Percentiles rank a stretch among this genome's conserved stretches.
Conservation (phyloP, 176 grass and related monocot species). For the Hyparrhenia diplandra region DNA sequence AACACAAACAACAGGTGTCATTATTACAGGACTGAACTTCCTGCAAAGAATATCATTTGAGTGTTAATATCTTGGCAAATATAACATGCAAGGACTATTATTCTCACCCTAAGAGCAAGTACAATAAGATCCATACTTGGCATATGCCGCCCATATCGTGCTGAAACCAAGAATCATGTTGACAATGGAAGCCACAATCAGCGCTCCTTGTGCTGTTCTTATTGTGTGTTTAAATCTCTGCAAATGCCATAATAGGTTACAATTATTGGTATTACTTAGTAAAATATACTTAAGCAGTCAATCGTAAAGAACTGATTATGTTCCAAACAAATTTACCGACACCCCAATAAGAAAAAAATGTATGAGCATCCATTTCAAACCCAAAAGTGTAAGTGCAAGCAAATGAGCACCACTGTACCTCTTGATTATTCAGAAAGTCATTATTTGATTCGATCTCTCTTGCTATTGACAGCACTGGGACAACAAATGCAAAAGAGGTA, state of each 20-base stretch:
- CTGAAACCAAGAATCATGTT: conserved; percentile 91
- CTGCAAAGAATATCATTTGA: conserved; percentile 41
- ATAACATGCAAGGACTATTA: background rate
- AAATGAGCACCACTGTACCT: conserved; percentile 46
- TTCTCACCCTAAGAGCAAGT: conserved; percentile 20
- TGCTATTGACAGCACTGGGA: conserved; percentile 86
- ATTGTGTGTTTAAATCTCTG: conserved; percentile 94
- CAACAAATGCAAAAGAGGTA: conserved; percentile 80
- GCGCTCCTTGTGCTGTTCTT: conserved; percentile 84
- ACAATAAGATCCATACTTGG: conserved; percentile 44
- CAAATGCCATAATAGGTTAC: conserved; percentile 31
- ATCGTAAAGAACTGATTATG: conserved; percentile 3
- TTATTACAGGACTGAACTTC: conserved; percentile 80
- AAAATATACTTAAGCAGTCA: conserved; percentile 12
- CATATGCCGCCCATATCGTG: conserved; percentile 56
- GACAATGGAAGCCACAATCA: conserved; percentile 85
- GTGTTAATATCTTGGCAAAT: conserved; percentile 16
- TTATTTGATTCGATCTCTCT: conserved; percentile 41
- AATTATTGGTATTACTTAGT: conserved; percentile 24
- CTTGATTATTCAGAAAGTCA: conserved; percentile 36
- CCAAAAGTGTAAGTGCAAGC: conserved; percentile 3
- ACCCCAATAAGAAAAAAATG: background rate
- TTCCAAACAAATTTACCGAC: background rate
- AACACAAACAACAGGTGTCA: conserved; percentile 82
- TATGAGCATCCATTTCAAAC: conserved; percentile 10